A percentile compares a stretch with the other conserved stretches of the same genome.
These are phyloP conservation scores for Cercospora brassicicola DNA, from an alignment of 2,329 filamentous ascomycete genomes.

Conservation along the genomic window DNA sequence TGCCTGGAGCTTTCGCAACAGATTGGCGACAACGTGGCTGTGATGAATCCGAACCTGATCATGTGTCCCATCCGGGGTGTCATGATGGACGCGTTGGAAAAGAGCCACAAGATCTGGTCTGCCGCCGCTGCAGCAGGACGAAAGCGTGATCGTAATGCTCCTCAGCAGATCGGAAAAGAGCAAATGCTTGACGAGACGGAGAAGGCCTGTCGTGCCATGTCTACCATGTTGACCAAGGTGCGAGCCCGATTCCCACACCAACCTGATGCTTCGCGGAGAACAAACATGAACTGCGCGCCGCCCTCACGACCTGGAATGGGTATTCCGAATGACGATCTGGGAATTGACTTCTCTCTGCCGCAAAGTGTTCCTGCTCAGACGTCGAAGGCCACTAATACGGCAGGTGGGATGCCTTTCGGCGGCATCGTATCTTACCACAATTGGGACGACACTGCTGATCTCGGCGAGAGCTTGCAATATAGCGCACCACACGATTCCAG, in stretches of 20 bases:
- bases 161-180: slow-evolving; percentile 21
- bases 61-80: slow-evolving; percentile 31
- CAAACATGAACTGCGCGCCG: neutral
- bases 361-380: neutral
- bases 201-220: slow-evolving; percentile 37
- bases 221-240: slow-evolving; percentile 37
- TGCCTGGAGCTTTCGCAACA: slow-evolving; percentile 47
- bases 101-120: slow-evolving; percentile 37
- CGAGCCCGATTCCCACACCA: slow-evolving; percentile 28
- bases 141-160: slow-evolving; percentile 10
- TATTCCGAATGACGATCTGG: slow-evolving; percentile 4
- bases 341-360: neutral
- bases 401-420: slow-evolving; percentile 13
- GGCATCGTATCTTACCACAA: slow-evolving; percentile 21
- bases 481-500: neutral
- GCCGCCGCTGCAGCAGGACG: slow-evolving; percentile 22
- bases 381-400: slow-evolving; percentile 3
- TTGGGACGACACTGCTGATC: slow-evolving; percentile 19
- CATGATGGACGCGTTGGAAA: slow-evolving; percentile 38
- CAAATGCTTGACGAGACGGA: slow-evolving; percentile 36
- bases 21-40: slow-evolving; percentile 23
- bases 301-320: neutral
- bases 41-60: slow-evolving; percentile 15
- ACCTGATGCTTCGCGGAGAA: slow-evolving; percentile 10
- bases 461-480: slow-evolving; percentile 11